phyloP scores from a whole-genome alignment of 306 rosid species.

The Fragaria ananassa region DNA sequence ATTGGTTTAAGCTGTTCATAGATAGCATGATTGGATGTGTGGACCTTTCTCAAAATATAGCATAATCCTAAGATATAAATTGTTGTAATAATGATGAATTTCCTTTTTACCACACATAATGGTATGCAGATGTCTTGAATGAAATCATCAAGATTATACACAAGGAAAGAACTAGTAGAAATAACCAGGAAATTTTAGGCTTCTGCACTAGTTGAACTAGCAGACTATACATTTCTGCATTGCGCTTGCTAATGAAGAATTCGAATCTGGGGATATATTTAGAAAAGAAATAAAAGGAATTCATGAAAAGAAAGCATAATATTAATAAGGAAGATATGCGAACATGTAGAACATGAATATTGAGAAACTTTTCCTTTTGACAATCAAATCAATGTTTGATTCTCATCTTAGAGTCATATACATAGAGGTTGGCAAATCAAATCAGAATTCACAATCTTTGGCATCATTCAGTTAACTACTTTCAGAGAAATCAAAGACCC shows the following conservation, averaged over 20 bases:
- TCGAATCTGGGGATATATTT: background rate
- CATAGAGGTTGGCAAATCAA: background rate
- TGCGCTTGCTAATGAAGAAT: background rate
- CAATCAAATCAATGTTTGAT: constrained; percentile 13
- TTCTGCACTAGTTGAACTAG: background rate
- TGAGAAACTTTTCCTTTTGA: background rate
- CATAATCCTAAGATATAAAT: background rate
- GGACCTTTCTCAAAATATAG: constrained; percentile 7
- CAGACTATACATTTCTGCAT: background rate
- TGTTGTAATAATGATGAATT: background rate
- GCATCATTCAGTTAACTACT: constrained; percentile 5
- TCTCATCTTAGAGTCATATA: background rate
- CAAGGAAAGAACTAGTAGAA: background rate
- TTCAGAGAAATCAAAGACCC: constrained; percentile 10
- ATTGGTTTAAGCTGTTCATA: background rate
- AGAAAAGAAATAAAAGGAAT: background rate
- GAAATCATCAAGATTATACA: background rate
- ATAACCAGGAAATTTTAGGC: background rate
- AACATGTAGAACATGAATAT: background rate
- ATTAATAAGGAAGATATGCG: background rate
- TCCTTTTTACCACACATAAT: background rate
- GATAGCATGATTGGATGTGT: constrained; percentile 20
- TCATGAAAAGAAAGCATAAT: background rate
- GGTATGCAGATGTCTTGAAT: background rate
- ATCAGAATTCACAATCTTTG: constrained; percentile 4